Conservation (phyloP, 805 yeast species). For the Candida xyloterini region DNA sequence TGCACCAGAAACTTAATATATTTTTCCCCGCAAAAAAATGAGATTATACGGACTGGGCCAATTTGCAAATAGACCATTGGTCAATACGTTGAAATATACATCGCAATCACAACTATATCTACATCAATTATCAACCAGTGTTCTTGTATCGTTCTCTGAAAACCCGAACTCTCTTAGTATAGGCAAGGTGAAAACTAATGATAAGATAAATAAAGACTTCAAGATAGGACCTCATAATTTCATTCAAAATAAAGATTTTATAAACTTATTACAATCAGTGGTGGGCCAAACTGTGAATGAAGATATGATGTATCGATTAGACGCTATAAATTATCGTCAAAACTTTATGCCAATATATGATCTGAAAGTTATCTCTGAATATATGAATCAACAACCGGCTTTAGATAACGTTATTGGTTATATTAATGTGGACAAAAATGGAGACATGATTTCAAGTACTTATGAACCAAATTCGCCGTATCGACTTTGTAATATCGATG, state of each 20-base stretch:
- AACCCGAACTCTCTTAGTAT: constrained; percentile 25
- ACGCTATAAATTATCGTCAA: constrained; percentile 50
- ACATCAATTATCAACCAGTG: constrained; percentile 20
- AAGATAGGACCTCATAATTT: constrained; percentile 25
- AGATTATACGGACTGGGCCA: constrained; percentile 6
- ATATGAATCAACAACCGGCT: constrained; percentile 55
- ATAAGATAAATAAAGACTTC: constrained; percentile 1
- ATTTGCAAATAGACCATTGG: constrained; percentile 19
- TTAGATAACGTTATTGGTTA: constrained; percentile 71
- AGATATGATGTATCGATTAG: constrained; percentile 55
- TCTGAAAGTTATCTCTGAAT: constrained; percentile 59
- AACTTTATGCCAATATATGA: constrained; percentile 71
- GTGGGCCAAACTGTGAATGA: constrained; percentile 29
- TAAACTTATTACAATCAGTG: constrained; percentile 22
- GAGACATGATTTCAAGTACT: constrained; percentile 50
- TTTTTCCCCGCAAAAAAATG: constrained; percentile 7
- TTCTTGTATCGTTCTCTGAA: constrained; percentile 29
- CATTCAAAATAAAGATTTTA: constrained; percentile 27
- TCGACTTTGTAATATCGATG: constrained; percentile 47
- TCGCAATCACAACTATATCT: constrained; percentile 29
- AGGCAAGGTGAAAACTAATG: constrained; percentile 19
- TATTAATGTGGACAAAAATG: constrained; percentile 53
- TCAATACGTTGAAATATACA: constrained; percentile 21
- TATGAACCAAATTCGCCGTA: constrained; percentile 62
- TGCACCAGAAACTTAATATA: neutral